These are phyloP conservation scores for Trametes pubescens DNA, from an alignment of 1,284 basidiomycete genomes.

Conservation along the genomic window DNA sequence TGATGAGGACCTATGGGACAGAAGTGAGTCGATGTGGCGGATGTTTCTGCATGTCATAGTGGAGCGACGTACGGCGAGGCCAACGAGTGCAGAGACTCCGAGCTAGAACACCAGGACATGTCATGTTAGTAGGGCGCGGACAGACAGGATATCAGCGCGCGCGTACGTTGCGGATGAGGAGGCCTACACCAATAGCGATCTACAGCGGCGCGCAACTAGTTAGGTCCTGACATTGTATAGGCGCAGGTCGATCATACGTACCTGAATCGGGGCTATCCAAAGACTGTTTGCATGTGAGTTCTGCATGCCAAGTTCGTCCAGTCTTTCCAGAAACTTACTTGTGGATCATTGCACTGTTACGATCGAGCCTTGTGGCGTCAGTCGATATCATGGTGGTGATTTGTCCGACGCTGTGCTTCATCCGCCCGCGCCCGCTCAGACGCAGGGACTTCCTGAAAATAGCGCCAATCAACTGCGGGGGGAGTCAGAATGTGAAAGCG, in stretches of 20 bases:
- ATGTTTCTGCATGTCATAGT: neutral
- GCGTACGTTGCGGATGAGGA: conserved; percentile 67
- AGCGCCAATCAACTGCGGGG: conserved; percentile 62
- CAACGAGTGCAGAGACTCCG: conserved; percentile 76
- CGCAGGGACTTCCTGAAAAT: conserved; percentile 79
- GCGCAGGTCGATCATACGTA: conserved; percentile 25
- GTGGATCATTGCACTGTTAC: conserved; percentile 56
- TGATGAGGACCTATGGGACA: conserved; percentile 53
- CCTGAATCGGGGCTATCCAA: conserved; percentile 66
- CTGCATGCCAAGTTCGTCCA: neutral
- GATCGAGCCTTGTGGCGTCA: conserved; percentile 63
- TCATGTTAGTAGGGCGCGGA: neutral
- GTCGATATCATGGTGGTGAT: conserved; percentile 78
- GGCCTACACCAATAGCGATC: conserved; percentile 68
- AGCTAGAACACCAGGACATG: conserved; percentile 53
- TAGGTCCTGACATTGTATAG: neutral
- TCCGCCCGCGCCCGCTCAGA: conserved; percentile 69
- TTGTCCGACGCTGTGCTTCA: conserved; percentile 68
- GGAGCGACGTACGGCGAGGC: conserved; percentile 60
- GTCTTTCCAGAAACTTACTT: conserved; percentile 48
- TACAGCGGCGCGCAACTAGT: conserved; percentile 34
- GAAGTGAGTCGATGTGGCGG: neutral
- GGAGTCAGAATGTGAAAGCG: conserved; percentile 1
- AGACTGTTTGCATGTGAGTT: conserved; percentile 44
- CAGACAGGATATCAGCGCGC: neutral